These are phyloP conservation scores for Globisporangium sylvaticum DNA, from an alignment of 352 stramenopile genomes.

Conservation along the genomic window DNA sequence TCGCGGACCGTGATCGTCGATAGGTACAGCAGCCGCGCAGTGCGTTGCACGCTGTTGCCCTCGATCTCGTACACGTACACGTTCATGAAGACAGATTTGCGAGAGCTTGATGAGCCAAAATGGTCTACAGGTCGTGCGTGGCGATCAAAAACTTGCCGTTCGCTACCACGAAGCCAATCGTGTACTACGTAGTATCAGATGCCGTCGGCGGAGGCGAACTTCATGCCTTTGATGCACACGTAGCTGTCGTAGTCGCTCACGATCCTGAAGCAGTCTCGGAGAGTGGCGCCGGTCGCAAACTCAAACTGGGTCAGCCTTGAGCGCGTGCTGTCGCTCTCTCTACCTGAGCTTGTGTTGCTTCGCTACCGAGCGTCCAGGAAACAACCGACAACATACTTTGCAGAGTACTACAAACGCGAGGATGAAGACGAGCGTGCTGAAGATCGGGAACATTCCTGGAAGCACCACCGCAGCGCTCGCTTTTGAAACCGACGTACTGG, in stretches of 20 bases:
- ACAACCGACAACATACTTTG: conserved; percentile 2
- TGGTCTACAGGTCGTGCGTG: no score
- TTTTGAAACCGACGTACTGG: background rate
- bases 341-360: conserved; percentile 1
- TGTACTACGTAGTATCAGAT: no score
- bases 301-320: conserved; percentile 10
- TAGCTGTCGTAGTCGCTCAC: no score
- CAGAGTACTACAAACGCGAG: background rate
- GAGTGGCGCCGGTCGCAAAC: conserved; percentile 10
- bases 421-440: conserved; percentile 5
- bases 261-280: background rate
- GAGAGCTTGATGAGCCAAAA: background rate
- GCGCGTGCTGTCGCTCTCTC: background rate
- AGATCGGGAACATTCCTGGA: background rate
- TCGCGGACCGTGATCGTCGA: no score
- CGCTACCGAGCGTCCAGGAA: background rate
- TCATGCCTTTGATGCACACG: no score
- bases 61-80: no score
- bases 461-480: background rate
- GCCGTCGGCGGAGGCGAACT: no score
- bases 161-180: no score
- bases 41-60: no score
- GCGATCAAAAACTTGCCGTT: no score
- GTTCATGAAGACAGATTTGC: no score
- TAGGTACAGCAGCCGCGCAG: no score